phyloP scores from a whole-genome alignment of 2,329 filamentous ascomycete genomes.

The Davidsoniella neocaledoniae region DNA sequence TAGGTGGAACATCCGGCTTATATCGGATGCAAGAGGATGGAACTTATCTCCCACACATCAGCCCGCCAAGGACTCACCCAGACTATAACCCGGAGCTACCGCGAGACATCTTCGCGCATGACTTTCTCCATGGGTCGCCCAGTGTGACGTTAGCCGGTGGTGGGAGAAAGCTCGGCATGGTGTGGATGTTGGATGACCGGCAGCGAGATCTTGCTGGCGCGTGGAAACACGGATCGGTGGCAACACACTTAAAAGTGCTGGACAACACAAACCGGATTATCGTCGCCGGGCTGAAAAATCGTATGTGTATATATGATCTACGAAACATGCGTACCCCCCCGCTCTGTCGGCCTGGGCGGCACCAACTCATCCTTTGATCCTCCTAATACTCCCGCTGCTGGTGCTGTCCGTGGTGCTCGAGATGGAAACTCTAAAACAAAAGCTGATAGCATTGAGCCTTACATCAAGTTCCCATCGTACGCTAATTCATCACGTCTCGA shows the following conservation, averaged over 20 bases:
- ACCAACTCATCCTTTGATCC: neutral
- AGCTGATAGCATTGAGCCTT: slow-evolving; percentile 17
- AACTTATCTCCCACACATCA: neutral
- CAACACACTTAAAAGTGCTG: neutral
- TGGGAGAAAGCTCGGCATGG: neutral
- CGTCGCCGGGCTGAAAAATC: slow-evolving; percentile 31
- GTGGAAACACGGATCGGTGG: slow-evolving; percentile 5
- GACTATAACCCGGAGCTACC: neutral
- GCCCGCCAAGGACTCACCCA: neutral
- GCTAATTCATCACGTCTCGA: slow-evolving; percentile 30
- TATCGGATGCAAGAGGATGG: slow-evolving; percentile 2
- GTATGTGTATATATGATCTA: slow-evolving; percentile 39
- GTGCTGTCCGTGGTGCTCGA: neutral
- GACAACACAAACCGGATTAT: slow-evolving; percentile 25
- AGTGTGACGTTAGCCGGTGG: slow-evolving; percentile 10
- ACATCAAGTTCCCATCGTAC: slow-evolving; percentile 33
- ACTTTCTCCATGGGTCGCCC: slow-evolving; percentile 8
- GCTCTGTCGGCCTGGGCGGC: neutral
- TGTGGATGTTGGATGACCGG: slow-evolving; percentile 11
- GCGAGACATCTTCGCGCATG: slow-evolving; percentile 10
- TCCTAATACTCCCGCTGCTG: neutral
- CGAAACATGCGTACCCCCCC: slow-evolving; percentile 22
- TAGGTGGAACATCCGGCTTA: slow-evolving; percentile 8
- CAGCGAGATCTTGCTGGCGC: slow-evolving; percentile 2
- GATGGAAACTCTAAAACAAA: neutral